Evolutionary conservation across 2,329 filamentous ascomycete genomes (phyloP).

Genomic region (Penicillium freii): DNA sequence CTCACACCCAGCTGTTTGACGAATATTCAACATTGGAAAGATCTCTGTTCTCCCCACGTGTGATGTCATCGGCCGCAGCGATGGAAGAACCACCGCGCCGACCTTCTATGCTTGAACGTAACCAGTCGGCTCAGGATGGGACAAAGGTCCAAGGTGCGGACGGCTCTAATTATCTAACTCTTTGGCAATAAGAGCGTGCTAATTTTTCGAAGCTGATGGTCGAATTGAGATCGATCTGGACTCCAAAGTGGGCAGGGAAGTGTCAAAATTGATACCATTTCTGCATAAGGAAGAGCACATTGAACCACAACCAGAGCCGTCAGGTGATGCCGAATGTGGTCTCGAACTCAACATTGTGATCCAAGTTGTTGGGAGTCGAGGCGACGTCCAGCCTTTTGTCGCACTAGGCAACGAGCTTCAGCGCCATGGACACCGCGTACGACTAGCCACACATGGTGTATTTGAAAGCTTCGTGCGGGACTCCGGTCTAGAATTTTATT

Average conservation of each 20-base stretch:
- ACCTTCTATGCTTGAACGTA: background rate
- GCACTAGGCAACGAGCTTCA: slow-evolving; percentile 54
- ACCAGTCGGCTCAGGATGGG: background rate
- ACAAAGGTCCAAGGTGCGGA: background rate
- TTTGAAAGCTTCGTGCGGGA: slow-evolving; percentile 54
- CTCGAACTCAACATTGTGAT: slow-evolving; percentile 51
- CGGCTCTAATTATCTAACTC: accelerated
- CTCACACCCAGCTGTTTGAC: too few relatives aligned
- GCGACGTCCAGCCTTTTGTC: slow-evolving; percentile 60
- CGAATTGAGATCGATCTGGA: slow-evolving; percentile 24
- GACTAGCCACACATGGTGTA: slow-evolving; percentile 54
- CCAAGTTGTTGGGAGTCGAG: slow-evolving; percentile 56
- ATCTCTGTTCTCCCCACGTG: background rate
- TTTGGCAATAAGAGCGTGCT: background rate
- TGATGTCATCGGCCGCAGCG: slow-evolving; percentile 4
- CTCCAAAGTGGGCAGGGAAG: slow-evolving; percentile 20
- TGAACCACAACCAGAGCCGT: background rate
- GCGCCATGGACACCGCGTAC: slow-evolving; percentile 53
- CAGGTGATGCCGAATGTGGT: background rate
- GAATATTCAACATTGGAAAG: background rate
- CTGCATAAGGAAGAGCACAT: slow-evolving; percentile 7
- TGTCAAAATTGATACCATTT: slow-evolving; percentile 16
- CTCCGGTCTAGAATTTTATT: slow-evolving; percentile 54
- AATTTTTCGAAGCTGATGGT: slow-evolving; percentile 16
- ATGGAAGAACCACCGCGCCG: slow-evolving; percentile 4